phyloP scores from a whole-genome alignment of 495 filamentous ascomycete genomes.

The Thozetella sp. region DNA sequence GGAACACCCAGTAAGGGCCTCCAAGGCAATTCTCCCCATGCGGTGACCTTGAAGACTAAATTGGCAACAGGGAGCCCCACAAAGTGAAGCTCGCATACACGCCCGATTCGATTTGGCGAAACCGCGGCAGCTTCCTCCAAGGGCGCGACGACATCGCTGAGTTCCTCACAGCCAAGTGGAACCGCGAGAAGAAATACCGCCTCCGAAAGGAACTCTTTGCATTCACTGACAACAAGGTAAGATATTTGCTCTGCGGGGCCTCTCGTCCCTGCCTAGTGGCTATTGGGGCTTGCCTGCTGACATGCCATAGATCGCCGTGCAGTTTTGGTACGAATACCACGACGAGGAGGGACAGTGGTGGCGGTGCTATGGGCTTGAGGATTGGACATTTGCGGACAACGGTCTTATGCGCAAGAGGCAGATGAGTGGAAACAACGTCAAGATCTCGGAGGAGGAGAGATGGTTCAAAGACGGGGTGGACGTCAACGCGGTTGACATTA shows the following conservation, averaged over 20 bases:
- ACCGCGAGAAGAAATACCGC: constrained; percentile 69
- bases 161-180: constrained; percentile 81
- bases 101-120: constrained; percentile 78
- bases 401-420: constrained; percentile 84
- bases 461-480: constrained; percentile 76
- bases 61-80: constrained; percentile 54
- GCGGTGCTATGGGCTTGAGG: constrained; percentile 87
- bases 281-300: too few species aligned
- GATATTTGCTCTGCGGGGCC: neutral
- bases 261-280: neutral
- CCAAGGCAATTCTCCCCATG: constrained; percentile 2
- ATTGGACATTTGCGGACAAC: constrained; percentile 85
- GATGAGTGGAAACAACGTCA: constrained; percentile 92
- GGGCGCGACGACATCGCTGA: constrained; percentile 69
- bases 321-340: constrained; percentile 92
- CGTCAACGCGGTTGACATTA: constrained; percentile 72
- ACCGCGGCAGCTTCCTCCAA: constrained; percentile 69
- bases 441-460: constrained; percentile 62
- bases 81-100: constrained; percentile 76
- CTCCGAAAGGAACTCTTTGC: constrained; percentile 90
- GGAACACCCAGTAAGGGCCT: constrained; percentile 72
- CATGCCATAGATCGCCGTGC: constrained; percentile 66
- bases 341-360: constrained; percentile 81
- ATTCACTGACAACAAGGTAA: constrained; percentile 62
- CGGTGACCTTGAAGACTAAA: neutral